Evolutionary conservation across 345 rosid species (phyloP), one percentile per base, ranked within the genome.

Genomic region (Pseudoturritis turrita): DNA sequence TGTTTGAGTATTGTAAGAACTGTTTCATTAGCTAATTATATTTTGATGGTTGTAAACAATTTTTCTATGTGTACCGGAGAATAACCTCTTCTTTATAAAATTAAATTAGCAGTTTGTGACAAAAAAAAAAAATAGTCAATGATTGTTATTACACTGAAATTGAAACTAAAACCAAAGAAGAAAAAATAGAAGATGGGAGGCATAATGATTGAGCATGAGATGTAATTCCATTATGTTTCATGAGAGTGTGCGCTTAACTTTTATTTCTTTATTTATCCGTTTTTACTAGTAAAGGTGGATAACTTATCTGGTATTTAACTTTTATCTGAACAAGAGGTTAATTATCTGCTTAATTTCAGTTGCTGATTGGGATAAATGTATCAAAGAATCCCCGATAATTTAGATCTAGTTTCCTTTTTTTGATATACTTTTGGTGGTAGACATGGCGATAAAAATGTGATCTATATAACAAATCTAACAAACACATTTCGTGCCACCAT

Each of bases 191-290:
- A 21, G 39, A 55, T 76, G 72, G 80, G 80, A 57, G 66, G 71
- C 80, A 76, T 39, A 76, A 76, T 76, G 80, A 76, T 76, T 76
- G 80, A 76, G 80, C 80, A 70, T 76, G 76, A 70, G 66, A 70
- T 22, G 18, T 15, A 10, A 39, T 33, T 63, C 71, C 29, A 64
- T 76, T 49, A 64, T 76, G 60, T 36, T 41, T 62, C 71, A 28
- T 54, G 29, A 76, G 67, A 70, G 62, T 76, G 62, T 37, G 75
- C 55, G 60, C 52, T 70, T 76, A 55, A 36, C 68, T 76, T 62
- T 47, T 55, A 8, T 8, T 45, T 62, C 6, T 33, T 7, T 60
- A n/a, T 33, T 7, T 60, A n/a, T 60, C 35, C 50, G 9, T 41
- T 60, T 46, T 75, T 12, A 58, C 23, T 41, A 2, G 19, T 73